phyloP scores from a whole-genome alignment of 2,329 filamentous ascomycete genomes.

The Fusarium sp. region DNA sequence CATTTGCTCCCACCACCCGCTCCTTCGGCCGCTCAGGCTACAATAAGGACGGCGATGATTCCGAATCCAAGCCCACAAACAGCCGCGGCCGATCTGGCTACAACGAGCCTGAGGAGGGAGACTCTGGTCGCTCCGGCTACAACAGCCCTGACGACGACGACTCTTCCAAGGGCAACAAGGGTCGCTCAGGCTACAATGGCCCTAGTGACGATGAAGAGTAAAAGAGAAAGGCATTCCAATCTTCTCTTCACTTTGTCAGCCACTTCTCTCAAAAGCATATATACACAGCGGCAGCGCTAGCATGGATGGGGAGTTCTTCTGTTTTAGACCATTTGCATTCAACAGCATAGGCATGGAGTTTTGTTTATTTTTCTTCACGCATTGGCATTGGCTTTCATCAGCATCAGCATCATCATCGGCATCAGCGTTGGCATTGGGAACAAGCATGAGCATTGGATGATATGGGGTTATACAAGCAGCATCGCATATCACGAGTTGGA shows the following conservation, averaged over 20 bases:
- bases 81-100: slow-evolving; percentile 59
- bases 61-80: slow-evolving; percentile 53
- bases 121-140: slow-evolving; percentile 59
- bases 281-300: slow-evolving; percentile 33
- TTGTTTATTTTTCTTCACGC: slow-evolving; percentile 12
- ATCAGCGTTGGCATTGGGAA: slow-evolving; percentile 6
- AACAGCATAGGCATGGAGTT: slow-evolving; percentile 39
- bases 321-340: slow-evolving; percentile 21
- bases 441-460: background rate
- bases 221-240: slow-evolving; percentile 8
- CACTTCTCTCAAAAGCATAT: slow-evolving; percentile 20
- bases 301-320: slow-evolving; percentile 43
- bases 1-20: slow-evolving; percentile 44
- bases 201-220: slow-evolving; percentile 53
- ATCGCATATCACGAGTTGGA: slow-evolving; percentile 33
- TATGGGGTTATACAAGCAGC: slow-evolving; percentile 7
- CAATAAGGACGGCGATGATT: slow-evolving; percentile 48
- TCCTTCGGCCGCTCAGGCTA: slow-evolving; percentile 45
- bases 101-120: slow-evolving; percentile 56
- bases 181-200: slow-evolving; percentile 60
- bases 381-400: background rate
- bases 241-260: background rate
- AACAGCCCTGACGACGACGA: slow-evolving; percentile 52
- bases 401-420: slow-evolving; percentile 5
- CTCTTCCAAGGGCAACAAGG: slow-evolving; percentile 54